A percentile compares a stretch with the other conserved stretches of the same genome.
Evolutionary conservation across 169 alveolate species (phyloP).

Genomic region (Hepatocystis sp.): DNA sequence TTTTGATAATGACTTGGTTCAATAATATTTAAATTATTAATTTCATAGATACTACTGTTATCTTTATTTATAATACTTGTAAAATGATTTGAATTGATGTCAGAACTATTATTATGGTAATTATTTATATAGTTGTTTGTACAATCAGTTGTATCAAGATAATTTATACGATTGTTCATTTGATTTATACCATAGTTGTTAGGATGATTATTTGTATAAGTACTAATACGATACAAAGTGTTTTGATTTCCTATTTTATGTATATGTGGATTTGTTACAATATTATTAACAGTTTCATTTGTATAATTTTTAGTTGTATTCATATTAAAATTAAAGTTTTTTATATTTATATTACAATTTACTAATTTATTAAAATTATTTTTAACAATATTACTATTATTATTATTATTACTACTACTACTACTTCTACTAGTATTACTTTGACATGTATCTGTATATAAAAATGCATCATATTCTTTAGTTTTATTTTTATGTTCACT

Average conservation of each 20-base stretch:
- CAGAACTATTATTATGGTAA: too few relatives aligned
- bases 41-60: not conserved
- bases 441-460: slow-evolving; percentile 6
- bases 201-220: too few relatives aligned
- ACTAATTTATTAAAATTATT: slow-evolving; percentile 1
- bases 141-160: too few relatives aligned
- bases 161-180: too few relatives aligned
- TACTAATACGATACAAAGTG: not conserved
- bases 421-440: not conserved
- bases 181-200: too few relatives aligned
- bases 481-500: too few relatives aligned
- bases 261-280: not conserved
- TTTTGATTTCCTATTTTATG: slow-evolving; percentile 3
- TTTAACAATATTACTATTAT: slow-evolving; percentile 1
- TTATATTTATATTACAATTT: slow-evolving; percentile 23
- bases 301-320: slow-evolving; percentile 13
- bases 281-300: slow-evolving; percentile 21
- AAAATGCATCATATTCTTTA: slow-evolving; percentile 7
- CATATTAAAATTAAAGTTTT: slow-evolving; percentile 17
- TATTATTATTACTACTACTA: slow-evolving; percentile 6
- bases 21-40: too few relatives aligned
- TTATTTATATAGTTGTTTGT: too few relatives aligned
- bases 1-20: too few relatives aligned
- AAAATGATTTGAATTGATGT: too few relatives aligned
- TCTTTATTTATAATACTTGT: too few relatives aligned